Conservation (phyloP, 192 early-diverging fungal genomes). For the Coemansia sp. region DNA sequence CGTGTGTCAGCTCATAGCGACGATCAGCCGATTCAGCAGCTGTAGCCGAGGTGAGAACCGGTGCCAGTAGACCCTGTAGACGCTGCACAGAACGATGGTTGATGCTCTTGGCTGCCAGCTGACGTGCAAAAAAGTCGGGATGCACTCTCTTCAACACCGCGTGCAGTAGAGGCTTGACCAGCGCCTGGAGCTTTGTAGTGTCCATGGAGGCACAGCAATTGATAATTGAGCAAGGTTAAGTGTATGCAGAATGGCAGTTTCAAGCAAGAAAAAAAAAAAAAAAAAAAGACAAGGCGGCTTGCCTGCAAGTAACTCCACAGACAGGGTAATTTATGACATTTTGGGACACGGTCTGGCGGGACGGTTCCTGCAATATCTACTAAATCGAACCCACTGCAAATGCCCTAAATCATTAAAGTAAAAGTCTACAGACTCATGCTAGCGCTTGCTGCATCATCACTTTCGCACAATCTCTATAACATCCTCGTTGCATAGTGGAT, state of each 20-base stretch:
- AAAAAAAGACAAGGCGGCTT: too few species aligned
- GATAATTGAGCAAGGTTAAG: too few species aligned
- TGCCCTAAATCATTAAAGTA: too few species aligned
- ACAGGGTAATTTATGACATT: too few species aligned
- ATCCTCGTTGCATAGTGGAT: constrained; percentile 89
- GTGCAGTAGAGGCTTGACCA: constrained; percentile 45
- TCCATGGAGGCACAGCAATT: constrained; percentile 7
- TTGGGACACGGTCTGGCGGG: too few species aligned
- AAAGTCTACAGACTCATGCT: neutral
- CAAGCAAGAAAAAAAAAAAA: too few species aligned
- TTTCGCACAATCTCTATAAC: constrained; percentile 84
- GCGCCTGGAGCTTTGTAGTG: constrained; percentile 16
- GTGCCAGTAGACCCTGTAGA: constrained; percentile 38
- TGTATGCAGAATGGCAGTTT: too few species aligned
- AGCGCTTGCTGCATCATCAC: constrained; percentile 6
- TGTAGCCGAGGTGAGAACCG: constrained; percentile 12
- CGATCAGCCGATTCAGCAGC: neutral
- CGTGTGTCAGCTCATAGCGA: constrained; percentile 8
- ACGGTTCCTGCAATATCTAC: too few species aligned
- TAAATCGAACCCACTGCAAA: too few species aligned
- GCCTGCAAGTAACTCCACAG: too few species aligned
- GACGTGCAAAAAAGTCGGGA: constrained; percentile 42
- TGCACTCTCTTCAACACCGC: constrained; percentile 42
- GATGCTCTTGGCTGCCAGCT: constrained; percentile 28
- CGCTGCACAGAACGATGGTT: constrained; percentile 49